phyloP scores from a whole-genome alignment of 768 basidiomycete genomes.

The Mycena sanguinolenta region DNA sequence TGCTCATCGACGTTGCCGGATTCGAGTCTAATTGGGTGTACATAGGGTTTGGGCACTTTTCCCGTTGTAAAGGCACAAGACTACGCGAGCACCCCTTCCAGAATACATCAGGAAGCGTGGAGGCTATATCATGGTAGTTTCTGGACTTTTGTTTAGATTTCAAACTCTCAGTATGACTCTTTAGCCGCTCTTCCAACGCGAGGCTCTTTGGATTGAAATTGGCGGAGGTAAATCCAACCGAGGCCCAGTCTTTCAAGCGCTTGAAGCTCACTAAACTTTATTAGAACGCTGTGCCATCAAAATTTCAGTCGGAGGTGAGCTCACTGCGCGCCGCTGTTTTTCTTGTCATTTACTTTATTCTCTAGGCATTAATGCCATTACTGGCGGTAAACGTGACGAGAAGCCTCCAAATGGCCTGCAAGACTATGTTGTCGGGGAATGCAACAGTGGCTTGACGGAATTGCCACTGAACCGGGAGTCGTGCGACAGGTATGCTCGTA shows the following conservation, averaged over 20 bases:
- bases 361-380: slow-evolving; percentile 6
- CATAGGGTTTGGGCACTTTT: slow-evolving; percentile 2
- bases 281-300: not conserved
- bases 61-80: slow-evolving; percentile 2
- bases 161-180: not conserved
- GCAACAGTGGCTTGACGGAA: slow-evolving; percentile 12
- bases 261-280: not conserved
- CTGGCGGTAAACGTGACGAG: not conserved
- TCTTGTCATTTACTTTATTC: not conserved
- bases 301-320: not conserved
- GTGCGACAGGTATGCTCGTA: not conserved
- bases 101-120: slow-evolving; percentile 10
- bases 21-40: not conserved
- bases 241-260: too few relatives aligned
- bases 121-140: slow-evolving; percentile 10
- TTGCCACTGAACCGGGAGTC: slow-evolving; percentile 2
- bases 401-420: slow-evolving; percentile 4
- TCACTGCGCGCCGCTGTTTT: not conserved
- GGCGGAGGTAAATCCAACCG: not conserved
- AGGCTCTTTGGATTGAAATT: slow-evolving; percentile 5
- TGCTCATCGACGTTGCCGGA: too few relatives aligned
- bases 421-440: slow-evolving; percentile 15
- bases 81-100: not conserved
- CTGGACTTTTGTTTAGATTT: too few relatives aligned
- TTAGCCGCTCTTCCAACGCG: slow-evolving; percentile 6